Evolutionary conservation across 2,329 filamentous ascomycete species (phyloP).

Genomic region (Fusarium chaquense): DNA sequence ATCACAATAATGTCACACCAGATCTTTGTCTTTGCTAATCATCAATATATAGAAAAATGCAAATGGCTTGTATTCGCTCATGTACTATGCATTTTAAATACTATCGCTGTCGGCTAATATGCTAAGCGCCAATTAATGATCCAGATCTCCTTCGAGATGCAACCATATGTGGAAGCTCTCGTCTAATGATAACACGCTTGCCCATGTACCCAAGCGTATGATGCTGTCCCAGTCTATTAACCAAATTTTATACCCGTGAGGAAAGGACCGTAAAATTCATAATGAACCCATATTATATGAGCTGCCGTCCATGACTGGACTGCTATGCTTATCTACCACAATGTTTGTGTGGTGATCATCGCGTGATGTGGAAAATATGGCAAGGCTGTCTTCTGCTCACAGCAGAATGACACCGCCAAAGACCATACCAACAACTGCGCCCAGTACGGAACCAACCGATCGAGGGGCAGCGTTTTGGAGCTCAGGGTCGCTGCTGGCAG

Average conservation of each 20-base stretch:
- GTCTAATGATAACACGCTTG: constrained; percentile 30
- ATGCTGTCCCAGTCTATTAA: constrained; percentile 44
- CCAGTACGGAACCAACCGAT: constrained; percentile 42
- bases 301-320: background rate
- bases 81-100: constrained; percentile 43
- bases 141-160: constrained; percentile 28
- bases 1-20: background rate
- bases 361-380: background rate
- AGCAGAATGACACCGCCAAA: constrained; percentile 48
- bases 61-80: constrained; percentile 35
- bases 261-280: constrained; percentile 47
- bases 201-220: constrained; percentile 38
- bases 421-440: constrained; percentile 47
- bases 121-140: constrained; percentile 38
- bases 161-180: constrained; percentile 32
- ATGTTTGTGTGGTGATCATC: constrained; percentile 4
- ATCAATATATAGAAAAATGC: constrained; percentile 3
- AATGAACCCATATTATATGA: constrained; percentile 29
- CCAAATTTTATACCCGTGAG: constrained; percentile 36
- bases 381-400: constrained; percentile 25
- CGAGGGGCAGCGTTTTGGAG: constrained; percentile 55
- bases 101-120: constrained; percentile 34
- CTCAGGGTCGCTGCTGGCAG: constrained; percentile 48
- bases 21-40: fast-evolving
- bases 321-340: constrained; percentile 11